Base-by-base conservation (phyloP, 1,284 basidiomycete genomes). In the Lentinula novae-zelandiae region DNA sequence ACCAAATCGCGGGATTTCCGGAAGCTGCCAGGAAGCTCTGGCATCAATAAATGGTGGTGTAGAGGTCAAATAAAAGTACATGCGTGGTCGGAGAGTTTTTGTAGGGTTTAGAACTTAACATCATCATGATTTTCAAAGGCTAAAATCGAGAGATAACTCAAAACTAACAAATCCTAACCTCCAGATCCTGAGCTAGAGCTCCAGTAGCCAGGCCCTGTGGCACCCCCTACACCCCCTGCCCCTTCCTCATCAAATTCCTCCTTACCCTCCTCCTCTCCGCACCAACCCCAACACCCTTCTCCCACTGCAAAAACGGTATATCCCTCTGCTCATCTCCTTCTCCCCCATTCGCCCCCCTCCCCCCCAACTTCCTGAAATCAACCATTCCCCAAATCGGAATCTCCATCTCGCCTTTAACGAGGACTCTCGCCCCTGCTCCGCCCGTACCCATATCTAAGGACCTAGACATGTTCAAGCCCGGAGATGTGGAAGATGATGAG, bases 341-440 rank as follows among this genome's bases (percentile, higher is more conserved):
- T 84, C 82, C 31, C 82, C 76, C 0, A 86, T 87, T 0, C 27
- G 13, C 70, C 65, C 57, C 69, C n/a, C 71, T 65, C 57, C 69
- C 78, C 17, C 39, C 77, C 33, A 67, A 66, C 33, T 68, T 70
- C 61, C 80, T 75, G 72, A 86, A 89, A 73, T 97, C 93, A 53
- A 98, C 75, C 85, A 95, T 87, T 0, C 89, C 94, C 83, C 89
- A 92, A 0, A 95, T 76, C 0, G 95, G 95, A 0, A 98, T 75
- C 69, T 96, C 93, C 65, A 97, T 77, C 67, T 92, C 91, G 4
- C 95, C 95, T 70, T 92, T 93, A 40, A 95, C 84, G 1, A 96
- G 71, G 13, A 84, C 77, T 34, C 54, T 56, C 79, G 78, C 10
- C 27, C 27, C 27, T 27, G 27, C 27, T 27, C 2, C 27, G 27